Evolutionary conservation across 495 filamentous ascomycete genomes (phyloP).

Genomic region (Xylaria sp.): DNA sequence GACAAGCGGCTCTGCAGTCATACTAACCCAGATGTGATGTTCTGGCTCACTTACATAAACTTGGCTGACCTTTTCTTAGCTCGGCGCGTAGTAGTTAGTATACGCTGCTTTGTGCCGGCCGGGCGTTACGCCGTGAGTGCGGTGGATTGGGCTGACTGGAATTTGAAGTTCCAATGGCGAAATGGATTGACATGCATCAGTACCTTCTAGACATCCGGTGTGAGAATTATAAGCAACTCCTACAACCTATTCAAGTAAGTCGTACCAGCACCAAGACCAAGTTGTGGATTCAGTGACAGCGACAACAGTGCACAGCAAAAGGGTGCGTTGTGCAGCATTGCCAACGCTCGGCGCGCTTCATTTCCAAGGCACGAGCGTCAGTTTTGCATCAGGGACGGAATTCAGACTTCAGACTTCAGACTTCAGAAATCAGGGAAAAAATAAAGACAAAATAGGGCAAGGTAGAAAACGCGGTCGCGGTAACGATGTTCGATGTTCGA

Average conservation of each 20-base stretch:
- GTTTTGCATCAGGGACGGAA: not conserved
- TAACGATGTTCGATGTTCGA: too few species aligned
- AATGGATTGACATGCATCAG: conserved; percentile 8
- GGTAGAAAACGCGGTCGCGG: too few species aligned
- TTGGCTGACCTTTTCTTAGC: not conserved
- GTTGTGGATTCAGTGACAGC: not conserved
- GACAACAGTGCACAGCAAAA: not conserved
- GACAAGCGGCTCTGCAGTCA: conserved; percentile 5
- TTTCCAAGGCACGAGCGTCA: not conserved
- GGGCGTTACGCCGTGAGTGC: conserved; percentile 11
- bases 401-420: too few species aligned
- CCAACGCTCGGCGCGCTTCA: not conserved
- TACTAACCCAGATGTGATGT: not conserved
- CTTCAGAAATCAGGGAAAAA: not conserved
- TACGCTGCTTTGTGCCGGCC: not conserved
- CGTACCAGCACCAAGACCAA: not conserved
- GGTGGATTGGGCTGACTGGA: conserved; percentile 7
- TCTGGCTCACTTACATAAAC: conserved; percentile 11
- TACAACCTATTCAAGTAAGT: not conserved
- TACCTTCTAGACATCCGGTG: not conserved
- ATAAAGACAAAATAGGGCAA: not conserved
- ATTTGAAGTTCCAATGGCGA: not conserved
- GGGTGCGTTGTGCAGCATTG: too few species aligned
- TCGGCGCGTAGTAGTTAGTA: conserved; percentile 15
- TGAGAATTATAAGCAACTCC: not conserved